Evolutionary conservation across 2,329 filamentous ascomycete genomes (phyloP).

Genomic region (Ustulina deusta): DNA sequence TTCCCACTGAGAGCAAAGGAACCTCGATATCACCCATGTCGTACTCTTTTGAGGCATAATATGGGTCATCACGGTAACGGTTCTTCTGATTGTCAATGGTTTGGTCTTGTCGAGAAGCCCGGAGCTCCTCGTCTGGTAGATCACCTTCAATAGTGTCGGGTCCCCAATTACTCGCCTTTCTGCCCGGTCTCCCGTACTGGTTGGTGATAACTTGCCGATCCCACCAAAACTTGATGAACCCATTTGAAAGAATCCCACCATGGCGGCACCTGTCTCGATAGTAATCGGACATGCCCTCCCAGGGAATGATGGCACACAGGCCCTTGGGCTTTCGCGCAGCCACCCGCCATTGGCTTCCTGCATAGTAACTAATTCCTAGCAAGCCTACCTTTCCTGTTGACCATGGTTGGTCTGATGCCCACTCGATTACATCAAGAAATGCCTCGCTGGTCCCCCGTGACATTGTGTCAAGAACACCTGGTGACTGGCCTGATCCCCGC

Average conservation of each 20-base stretch:
- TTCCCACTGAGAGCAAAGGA: conserved; percentile 74
- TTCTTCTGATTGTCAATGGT: conserved; percentile 61
- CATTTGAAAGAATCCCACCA: conserved; percentile 70
- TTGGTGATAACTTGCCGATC: conserved; percentile 74
- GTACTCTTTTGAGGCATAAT: conserved; percentile 75
- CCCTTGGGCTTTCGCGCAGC: conserved; percentile 61
- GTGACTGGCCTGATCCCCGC: conserved; percentile 61
- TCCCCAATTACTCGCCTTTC: conserved; percentile 13
- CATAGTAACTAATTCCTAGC: conserved; percentile 62
- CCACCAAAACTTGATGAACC: conserved; percentile 75
- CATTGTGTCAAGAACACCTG: conserved; percentile 63
- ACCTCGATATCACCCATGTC: conserved; percentile 74
- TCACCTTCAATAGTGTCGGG: conserved; percentile 69
- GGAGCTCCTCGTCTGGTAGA: conserved; percentile 63
- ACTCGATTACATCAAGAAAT: conserved; percentile 64
- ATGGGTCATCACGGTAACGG: conserved; percentile 70
- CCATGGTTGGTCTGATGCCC: conserved; percentile 61
- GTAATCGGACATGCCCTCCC: conserved; percentile 67
- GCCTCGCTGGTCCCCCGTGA: conserved; percentile 60
- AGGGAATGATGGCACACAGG: conserved; percentile 61
- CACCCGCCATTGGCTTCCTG: conserved; percentile 62
- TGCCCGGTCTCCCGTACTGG: conserved; percentile 66
- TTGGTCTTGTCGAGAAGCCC: conserved; percentile 57
- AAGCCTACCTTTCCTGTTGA: conserved; percentile 62
- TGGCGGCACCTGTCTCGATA: conserved; percentile 70